Conservation (phyloP, 1,284 basidiomycete species). For the Inonotus hispidus region DNA sequence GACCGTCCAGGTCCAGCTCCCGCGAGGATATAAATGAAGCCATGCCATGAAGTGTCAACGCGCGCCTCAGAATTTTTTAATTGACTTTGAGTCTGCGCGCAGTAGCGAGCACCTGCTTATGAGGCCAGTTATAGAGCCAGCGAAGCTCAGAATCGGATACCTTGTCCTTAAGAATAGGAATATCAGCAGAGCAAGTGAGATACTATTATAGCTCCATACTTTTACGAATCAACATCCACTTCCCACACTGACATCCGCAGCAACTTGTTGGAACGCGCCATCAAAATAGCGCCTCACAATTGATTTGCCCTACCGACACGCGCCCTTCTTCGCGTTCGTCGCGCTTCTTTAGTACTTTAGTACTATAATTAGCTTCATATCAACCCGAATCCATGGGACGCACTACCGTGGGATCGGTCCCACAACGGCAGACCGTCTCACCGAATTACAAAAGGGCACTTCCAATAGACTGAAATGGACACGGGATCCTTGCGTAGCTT, state of each 20-base stretch:
- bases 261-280: slow-evolving; percentile 6
- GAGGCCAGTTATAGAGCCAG: background rate
- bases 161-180: background rate
- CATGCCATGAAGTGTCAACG: background rate
- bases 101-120: background rate
- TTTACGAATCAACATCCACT: background rate
- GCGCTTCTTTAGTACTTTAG: background rate
- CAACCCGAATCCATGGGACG: background rate
- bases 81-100: too few relatives aligned
- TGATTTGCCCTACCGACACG: slow-evolving; percentile 4
- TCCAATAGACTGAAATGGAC: background rate
- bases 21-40: background rate
- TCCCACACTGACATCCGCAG: slow-evolving; percentile 11
- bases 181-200: background rate
- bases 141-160: background rate
- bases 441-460: background rate
- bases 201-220: background rate
- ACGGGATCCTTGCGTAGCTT: too few relatives aligned
- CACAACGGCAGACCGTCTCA: background rate
- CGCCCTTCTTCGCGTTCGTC: slow-evolving; percentile 3
- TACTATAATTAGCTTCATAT: background rate
- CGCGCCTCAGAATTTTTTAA: background rate
- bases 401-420: slow-evolving; percentile 10
- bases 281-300: slow-evolving; percentile 8
- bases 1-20: background rate